Evolutionary conservation across 371 early-diverging fungal species (phyloP), one percentile per base, ranked within the genome.

Genomic region (Thermomucor indicae-seudaticae): DNA sequence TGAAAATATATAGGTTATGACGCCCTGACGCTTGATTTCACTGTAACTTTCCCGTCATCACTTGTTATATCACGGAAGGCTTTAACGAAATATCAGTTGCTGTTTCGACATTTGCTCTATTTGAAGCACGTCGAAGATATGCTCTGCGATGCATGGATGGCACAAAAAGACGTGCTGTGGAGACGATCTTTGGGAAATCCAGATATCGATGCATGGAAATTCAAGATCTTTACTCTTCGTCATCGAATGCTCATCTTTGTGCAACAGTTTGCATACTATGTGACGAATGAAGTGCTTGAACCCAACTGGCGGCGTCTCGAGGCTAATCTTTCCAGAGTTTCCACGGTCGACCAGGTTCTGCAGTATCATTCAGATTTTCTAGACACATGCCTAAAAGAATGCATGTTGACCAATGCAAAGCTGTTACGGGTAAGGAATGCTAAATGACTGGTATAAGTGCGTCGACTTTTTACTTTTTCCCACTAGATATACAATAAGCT

Each of bases 271-370:
- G 67, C 89, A 43, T 88, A 89, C 60, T 94, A 92, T 57, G 80
- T 86, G 25, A 85, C 85, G 43, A 88, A 80, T 45, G 95, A 95
- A 58, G 95, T 93, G 3, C 56, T 97, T 20, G 95, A 96, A 55
- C 95, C 92, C 19, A 86, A 89, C 55, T 95, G 92, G 90, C 57
- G 58, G 20, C 57, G 61, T 23, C 65, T 97, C 49, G 86, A 86
- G 28, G 51, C 61, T 16, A 69, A 81, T 47, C 61, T 91, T 60
- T 57, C 64, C 29, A 67, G 79, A 16, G 84, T 75, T 2, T 65
- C 78, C 3, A 95, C 95, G 0, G 91, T 95, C 4, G 94, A 95
- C 51, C 84, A 93, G 37, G 81, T 11, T n/a, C 57, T 91, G 6
- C 70, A 81, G 49, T 65, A 79, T 25, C 96, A 95, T 64, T 76